phyloP scores from a whole-genome alignment of 805 yeast genomes.

The Pichia phayaonensis region DNA sequence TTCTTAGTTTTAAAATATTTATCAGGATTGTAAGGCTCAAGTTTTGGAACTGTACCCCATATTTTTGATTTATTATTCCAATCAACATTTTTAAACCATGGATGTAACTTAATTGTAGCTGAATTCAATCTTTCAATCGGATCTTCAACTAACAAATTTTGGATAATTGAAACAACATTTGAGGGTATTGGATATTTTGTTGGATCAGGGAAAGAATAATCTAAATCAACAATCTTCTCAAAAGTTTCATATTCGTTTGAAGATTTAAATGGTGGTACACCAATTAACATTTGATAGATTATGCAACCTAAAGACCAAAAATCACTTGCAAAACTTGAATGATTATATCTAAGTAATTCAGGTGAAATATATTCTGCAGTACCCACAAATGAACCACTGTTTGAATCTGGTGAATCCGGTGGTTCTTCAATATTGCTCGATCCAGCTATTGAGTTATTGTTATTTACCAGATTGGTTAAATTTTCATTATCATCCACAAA shows the following conservation, averaged over 20 bases:
- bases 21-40: slow-evolving; percentile 54
- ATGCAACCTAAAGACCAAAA: slow-evolving; percentile 95
- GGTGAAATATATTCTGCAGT: slow-evolving; percentile 97
- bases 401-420: not conserved
- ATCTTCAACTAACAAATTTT: slow-evolving; percentile 58
- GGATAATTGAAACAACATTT: slow-evolving; percentile 56
- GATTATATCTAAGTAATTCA: slow-evolving; percentile 69
- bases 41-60: slow-evolving; percentile 69
- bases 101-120: slow-evolving; percentile 51
- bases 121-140: slow-evolving; percentile 61
- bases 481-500: slow-evolving; percentile 35
- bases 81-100: slow-evolving; percentile 60
- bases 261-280: slow-evolving; percentile 86
- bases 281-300: slow-evolving; percentile 72
- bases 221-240: slow-evolving; percentile 74
- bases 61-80: slow-evolving; percentile 60
- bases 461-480: not conserved
- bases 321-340: slow-evolving; percentile 78
- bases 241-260: slow-evolving; percentile 77
- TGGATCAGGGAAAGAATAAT: slow-evolving; percentile 63
- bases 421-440: not conserved
- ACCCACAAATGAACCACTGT: slow-evolving; percentile 81
- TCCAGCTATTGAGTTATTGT: slow-evolving; percentile 2
- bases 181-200: slow-evolving; percentile 51
- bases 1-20: slow-evolving; percentile 14